A percentile compares a stretch with the other conserved stretches of the same genome.
Conservation (phyloP, 2,329 filamentous ascomycete genomes). For the Cladosporium phlei region DNA sequence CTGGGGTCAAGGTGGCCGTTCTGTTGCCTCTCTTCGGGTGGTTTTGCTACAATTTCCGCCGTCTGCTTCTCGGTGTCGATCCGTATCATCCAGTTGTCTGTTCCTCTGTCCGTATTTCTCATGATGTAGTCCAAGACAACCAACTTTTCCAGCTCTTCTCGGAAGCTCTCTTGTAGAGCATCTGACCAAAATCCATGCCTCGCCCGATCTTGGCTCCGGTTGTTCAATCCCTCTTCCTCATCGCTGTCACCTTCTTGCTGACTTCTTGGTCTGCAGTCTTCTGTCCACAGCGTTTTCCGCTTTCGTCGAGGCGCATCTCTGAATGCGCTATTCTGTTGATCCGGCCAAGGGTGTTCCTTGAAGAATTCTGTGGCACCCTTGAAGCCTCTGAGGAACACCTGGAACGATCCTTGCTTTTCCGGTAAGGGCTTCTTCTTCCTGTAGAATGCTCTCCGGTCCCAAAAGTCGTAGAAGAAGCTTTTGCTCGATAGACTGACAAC, state of each 20-base stretch:
- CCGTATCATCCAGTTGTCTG: slow-evolving; percentile 99
- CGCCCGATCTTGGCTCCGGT: slow-evolving; percentile 29
- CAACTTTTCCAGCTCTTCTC: slow-evolving; percentile 92
- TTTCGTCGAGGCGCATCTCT: slow-evolving; percentile 61
- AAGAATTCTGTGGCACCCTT: slow-evolving; percentile 96
- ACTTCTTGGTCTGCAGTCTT: slow-evolving; percentile 68
- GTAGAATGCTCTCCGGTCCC: slow-evolving; percentile 85
- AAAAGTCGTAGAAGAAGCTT: slow-evolving; percentile 97
- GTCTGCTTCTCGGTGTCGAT: slow-evolving; percentile 80
- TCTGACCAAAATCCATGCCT: slow-evolving; percentile 78
- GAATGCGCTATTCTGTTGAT: slow-evolving; percentile 70
- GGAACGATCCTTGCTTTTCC: slow-evolving; percentile 89
- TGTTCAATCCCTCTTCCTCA: slow-evolving; percentile 50
- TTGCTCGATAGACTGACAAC: slow-evolving; percentile 92
- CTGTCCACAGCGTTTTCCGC: slow-evolving; percentile 72
- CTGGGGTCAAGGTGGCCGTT: slow-evolving; percentile 36
- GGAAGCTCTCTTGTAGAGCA: slow-evolving; percentile 78
- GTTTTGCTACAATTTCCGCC: slow-evolving; percentile 82
- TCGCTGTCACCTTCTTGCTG: slow-evolving; percentile 51
- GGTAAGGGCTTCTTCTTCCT: slow-evolving; percentile 82
- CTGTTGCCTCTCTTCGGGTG: slow-evolving; percentile 55
- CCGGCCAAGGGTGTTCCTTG: slow-evolving; percentile 93
- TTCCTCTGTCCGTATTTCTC: slow-evolving; percentile 92
- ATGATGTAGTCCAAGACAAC: slow-evolving; percentile 99
- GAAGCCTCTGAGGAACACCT: slow-evolving; percentile 94